These are phyloP conservation scores for Diaporthe citrichinensis DNA, from an alignment of 2,329 filamentous ascomycete genomes.

Conservation along the genomic window DNA sequence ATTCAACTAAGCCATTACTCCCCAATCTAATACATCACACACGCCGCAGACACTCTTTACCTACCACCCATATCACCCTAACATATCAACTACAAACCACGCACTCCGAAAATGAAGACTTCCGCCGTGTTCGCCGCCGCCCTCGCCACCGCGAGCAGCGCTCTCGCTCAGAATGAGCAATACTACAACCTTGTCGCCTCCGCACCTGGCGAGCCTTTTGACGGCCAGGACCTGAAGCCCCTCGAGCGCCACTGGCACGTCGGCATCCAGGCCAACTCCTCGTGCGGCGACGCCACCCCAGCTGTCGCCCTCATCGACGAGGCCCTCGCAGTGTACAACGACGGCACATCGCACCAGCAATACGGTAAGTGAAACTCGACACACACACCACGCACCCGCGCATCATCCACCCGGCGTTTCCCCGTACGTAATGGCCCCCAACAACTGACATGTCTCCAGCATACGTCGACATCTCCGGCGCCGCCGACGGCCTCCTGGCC, in stretches of 20 bases:
- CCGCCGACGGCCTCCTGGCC: conserved; percentile 28
- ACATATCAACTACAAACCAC: background rate
- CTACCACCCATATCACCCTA: background rate
- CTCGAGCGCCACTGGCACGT: conserved; percentile 17
- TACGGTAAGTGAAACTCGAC: background rate
- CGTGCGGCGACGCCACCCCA: conserved; percentile 11
- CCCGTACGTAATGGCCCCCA: background rate
- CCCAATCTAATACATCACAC: background rate
- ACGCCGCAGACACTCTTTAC: background rate
- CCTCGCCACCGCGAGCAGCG: conserved; percentile 26
- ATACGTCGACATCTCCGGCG: conserved; percentile 26
- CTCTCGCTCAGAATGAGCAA: background rate
- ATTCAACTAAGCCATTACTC: background rate
- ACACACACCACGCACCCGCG: background rate
- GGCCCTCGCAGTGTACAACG: conserved; percentile 23
- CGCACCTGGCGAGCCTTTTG: conserved; percentile 4
- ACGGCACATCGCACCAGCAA: conserved; percentile 24
- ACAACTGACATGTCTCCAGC: conserved; percentile 10
- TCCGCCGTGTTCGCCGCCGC: background rate
- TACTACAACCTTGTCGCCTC: conserved; percentile 30
- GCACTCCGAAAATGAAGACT: conserved; percentile 24
- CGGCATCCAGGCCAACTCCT: conserved; percentile 7
- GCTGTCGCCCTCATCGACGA: background rate
- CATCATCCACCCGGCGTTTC: background rate
- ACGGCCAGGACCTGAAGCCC: conserved; percentile 24